Base-by-base conservation (phyloP, 192 early-diverging fungal genomes). In the Oehlia diaphana region DNA sequence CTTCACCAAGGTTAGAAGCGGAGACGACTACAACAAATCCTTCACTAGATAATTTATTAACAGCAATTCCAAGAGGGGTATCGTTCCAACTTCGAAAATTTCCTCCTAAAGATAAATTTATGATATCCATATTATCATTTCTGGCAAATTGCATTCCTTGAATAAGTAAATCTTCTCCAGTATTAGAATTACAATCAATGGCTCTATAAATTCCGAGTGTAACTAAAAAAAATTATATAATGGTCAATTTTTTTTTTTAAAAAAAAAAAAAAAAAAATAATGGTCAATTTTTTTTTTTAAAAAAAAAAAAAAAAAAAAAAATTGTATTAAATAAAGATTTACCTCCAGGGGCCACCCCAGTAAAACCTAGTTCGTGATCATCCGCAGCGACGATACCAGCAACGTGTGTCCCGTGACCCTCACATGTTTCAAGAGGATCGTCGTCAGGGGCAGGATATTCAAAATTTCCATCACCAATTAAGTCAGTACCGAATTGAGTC, bases 21-120 rank as follows among this genome's bases (percentile, higher is more conserved):
- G 94, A 90, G 3, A 89, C 88, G 8, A 92, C 87, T 63, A 94
- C 86, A 6, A 83, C 70, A 9, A 87, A 65, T 76, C 91, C 85
- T 9, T 82, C 82, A 28, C 65, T 65, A 23, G 83, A 72, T 42
- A 93, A 81, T 13, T 79, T 78, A 33, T 90, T 86, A 53, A 91
- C 89, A 1, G 93, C 88, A 16, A 89, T 82, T 4, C 90, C 86
- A 26, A 88, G 77, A 16, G 92, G 87, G 50, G 89, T 85, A 49
- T 93, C 92, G 72, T 83, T 85, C 89, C 88, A 90, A 39, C 85
- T 87, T 79, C 83, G 84, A 33, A 47, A 61, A 19, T 88, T 84
- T 9, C 89, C 92, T 69, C 95, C 96, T 74, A 97, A 82, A 71
- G 92, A 94, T 77, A 97, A 87, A 86, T 93, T 96, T 82, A 98